These are phyloP conservation scores for Penicilliopsis zonata DNA, from an alignment of 495 filamentous ascomycete genomes.

Conservation along the genomic window DNA sequence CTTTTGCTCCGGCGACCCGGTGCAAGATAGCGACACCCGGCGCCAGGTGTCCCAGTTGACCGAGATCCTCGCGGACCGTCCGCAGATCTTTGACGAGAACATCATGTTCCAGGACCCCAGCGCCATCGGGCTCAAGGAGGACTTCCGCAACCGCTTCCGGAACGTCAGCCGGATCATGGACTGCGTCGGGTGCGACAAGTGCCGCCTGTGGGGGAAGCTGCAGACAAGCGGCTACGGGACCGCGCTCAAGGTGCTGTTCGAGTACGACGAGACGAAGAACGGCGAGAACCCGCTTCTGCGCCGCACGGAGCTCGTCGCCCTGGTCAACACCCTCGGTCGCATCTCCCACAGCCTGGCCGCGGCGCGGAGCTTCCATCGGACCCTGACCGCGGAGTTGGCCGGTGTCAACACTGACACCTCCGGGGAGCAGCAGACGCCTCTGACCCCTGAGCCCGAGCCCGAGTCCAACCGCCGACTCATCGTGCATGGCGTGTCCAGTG, in stretches of 20 bases:
- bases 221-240: slow-evolving; percentile 93
- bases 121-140: slow-evolving; percentile 77
- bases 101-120: slow-evolving; percentile 69
- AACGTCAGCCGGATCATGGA: slow-evolving; percentile 97
- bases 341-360: slow-evolving; percentile 70
- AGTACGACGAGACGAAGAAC: slow-evolving; percentile 74
- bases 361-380: slow-evolving; percentile 59
- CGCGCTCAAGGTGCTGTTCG: slow-evolving; percentile 89
- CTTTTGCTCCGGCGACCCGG: slow-evolving; percentile 78
- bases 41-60: slow-evolving; percentile 65
- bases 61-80: slow-evolving; percentile 45
- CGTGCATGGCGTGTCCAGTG: slow-evolving; percentile 25
- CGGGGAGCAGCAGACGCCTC: slow-evolving; percentile 6
- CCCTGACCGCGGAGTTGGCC: slow-evolving; percentile 27
- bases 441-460: not conserved
- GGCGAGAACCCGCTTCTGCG: slow-evolving; percentile 64
- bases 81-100: slow-evolving; percentile 84
- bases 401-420: slow-evolving; percentile 23
- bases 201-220: slow-evolving; percentile 95
- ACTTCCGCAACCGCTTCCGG: slow-evolving; percentile 93
- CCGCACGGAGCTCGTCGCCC: slow-evolving; percentile 82
- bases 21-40: slow-evolving; percentile 68
- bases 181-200: slow-evolving; percentile 98
- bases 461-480: slow-evolving; percentile 11
- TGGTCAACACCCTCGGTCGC: slow-evolving; percentile 86